Evolutionary conservation across 1,284 basidiomycete species (phyloP), one percentile per base, ranked within the genome.

Genomic region (Microbotryum violaceum): DNA sequence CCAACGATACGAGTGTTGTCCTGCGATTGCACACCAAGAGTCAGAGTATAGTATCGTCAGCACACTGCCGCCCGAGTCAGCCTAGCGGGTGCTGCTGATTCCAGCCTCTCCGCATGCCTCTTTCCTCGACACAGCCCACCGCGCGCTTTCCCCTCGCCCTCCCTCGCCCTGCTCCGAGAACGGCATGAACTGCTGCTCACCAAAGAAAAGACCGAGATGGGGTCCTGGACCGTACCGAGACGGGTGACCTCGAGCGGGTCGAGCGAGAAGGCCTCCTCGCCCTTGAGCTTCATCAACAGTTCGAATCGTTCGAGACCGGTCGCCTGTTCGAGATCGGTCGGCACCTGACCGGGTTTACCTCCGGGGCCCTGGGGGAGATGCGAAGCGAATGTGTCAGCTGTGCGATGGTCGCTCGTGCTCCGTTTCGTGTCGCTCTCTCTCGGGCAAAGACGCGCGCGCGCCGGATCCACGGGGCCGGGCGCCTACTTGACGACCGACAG

Each of bases 291-390:
- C 73, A 89, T 90, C 63, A 97, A 79, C 56, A 96, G 80, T 79
- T 98, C 90, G 75, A 93, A 85, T 77, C 94, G 89, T 79, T 97
- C 93, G 64, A 97, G 82, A 85, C 94, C 68, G 70, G 94, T 98
- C 33, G 93, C 84, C 79, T 98, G 94, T 71, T 89, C 82, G 74
- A 87, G 82, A 78, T 91, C 88, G 65, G 87, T 88, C 62, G 91
- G 85, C 65, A 91, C 83, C 66, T 85, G 81, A 68, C 90, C 91
- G 16, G 83, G 61, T 77, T 89, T 85, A 71, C 82, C 83, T 74
- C 77, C 91, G 83, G 70, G 81, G 71, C 91, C 90, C 70, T 81
- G 86, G 68, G 91, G 84, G 78, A 61, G 88, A 87, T 58, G 84
- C 80, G 21, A 82, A 49, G 31, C 54, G 16, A n/a, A 8, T 12